These are phyloP conservation scores for Aspergillus ellipticus DNA, from an alignment of 495 filamentous ascomycete species.

Conservation along the genomic window DNA sequence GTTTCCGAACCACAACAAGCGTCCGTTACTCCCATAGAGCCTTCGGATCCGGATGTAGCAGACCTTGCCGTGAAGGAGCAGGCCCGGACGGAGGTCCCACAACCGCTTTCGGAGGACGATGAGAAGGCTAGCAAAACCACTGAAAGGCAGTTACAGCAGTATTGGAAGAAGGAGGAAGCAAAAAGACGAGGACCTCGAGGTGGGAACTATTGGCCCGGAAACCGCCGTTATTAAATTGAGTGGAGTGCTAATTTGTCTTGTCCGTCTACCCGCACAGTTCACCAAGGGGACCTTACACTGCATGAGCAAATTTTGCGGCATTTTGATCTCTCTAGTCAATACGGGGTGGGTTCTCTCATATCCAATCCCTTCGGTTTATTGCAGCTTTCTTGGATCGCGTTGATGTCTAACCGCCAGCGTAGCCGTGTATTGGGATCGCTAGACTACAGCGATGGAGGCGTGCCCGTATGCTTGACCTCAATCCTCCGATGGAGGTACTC, in stretches of 20 bases:
- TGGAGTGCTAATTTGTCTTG: neutral
- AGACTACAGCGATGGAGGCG: slow-evolving; percentile 84
- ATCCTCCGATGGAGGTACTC: slow-evolving; percentile 89
- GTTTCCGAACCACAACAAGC: slow-evolving; percentile 27
- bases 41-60: slow-evolving; percentile 39
- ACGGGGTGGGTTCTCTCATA: slow-evolving; percentile 63
- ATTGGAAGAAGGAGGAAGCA: slow-evolving; percentile 68
- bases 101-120: slow-evolving; percentile 48
- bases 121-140: slow-evolving; percentile 55
- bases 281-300: slow-evolving; percentile 65
- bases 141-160: slow-evolving; percentile 60
- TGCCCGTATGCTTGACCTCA: slow-evolving; percentile 70
- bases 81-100: slow-evolving; percentile 35
- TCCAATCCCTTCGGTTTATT: neutral
- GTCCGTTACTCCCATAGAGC: slow-evolving; percentile 17
- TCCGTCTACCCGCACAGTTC: slow-evolving; percentile 45
- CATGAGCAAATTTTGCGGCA: slow-evolving; percentile 84
- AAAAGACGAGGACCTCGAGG: slow-evolving; percentile 52
- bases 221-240: neutral
- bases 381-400: neutral
- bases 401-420: slow-evolving; percentile 17
- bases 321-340: slow-evolving; percentile 85
- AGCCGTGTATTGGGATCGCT: slow-evolving; percentile 87
- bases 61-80: slow-evolving; percentile 47
- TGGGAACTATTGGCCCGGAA: slow-evolving; percentile 14